Evolutionary conservation across 1,284 basidiomycete genomes (phyloP).

Genomic region (Irpex sp.): DNA sequence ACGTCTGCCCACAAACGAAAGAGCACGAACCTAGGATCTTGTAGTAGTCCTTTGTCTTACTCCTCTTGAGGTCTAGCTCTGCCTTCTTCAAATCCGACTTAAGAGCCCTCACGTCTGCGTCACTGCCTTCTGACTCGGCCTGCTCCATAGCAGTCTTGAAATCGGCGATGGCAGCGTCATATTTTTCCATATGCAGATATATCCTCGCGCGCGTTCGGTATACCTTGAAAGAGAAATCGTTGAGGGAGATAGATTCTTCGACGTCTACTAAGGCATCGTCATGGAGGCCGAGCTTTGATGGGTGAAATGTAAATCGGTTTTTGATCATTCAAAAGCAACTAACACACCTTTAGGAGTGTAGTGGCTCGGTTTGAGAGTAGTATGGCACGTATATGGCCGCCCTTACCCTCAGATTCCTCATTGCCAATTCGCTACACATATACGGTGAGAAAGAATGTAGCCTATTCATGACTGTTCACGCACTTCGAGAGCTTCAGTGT

Average conservation of each 20-base stretch:
- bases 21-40: slow-evolving; percentile 54
- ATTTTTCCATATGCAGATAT: slow-evolving; percentile 71
- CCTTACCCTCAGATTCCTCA: slow-evolving; percentile 62
- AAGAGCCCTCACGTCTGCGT: slow-evolving; percentile 61
- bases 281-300: slow-evolving; percentile 53
- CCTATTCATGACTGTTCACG: slow-evolving; percentile 12
- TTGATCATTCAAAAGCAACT: background rate
- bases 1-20: background rate
- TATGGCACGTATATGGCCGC: slow-evolving; percentile 75
- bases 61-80: slow-evolving; percentile 72
- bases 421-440: slow-evolving; percentile 52
- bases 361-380: slow-evolving; percentile 84
- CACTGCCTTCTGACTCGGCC: slow-evolving; percentile 54
- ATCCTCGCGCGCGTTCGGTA: slow-evolving; percentile 83
- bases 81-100: slow-evolving; percentile 72
- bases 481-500: slow-evolving; percentile 68
- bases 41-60: slow-evolving; percentile 85
- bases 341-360: slow-evolving; percentile 67
- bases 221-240: slow-evolving; percentile 77
- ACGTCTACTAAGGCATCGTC: slow-evolving; percentile 72
- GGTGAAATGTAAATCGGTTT: background rate
- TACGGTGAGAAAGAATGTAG: background rate
- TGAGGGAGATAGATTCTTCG: slow-evolving; percentile 61
- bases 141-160: slow-evolving; percentile 78
- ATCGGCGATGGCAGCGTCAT: slow-evolving; percentile 69